Base-by-base conservation (phyloP, 768 basidiomycete genomes). In the Suillus decipiens region DNA sequence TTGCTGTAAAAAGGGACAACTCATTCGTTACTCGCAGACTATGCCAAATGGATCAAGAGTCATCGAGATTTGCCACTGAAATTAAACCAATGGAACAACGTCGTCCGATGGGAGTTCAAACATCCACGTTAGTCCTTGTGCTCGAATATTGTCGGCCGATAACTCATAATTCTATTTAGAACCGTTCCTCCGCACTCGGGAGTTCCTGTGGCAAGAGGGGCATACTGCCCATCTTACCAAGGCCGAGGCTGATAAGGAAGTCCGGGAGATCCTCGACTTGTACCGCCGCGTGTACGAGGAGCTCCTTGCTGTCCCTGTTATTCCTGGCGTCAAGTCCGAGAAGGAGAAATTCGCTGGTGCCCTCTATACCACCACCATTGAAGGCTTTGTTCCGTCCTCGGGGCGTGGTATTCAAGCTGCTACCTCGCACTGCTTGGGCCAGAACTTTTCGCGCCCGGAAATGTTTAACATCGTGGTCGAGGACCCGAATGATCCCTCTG, bases 121-220 rank as follows among this genome's bases (percentile, higher is more conserved):
- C 96, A 96, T 76, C 96, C 96, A 63, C 96, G 91, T 92, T 64
- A 73, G 89, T 78, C 51, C 12, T 5, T 61, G 63, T 28, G n/a
- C 8, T 61, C 31, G 34, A 15, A 22, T 56, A 1, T 2, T 48
- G 10, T 60, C 17, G 0, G 22, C 43, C 3, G 15, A 64, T 69
- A 9, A 59, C 22, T 39, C 53, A 15, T 34, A 1, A 39, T 17
- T n/a, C 2, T 12, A 5, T 60, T 41, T 73, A 93, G 91, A 99
- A 76, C 97, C 97, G 9, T 99, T 99, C 91, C 85, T 99, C 42
- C 95, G 97, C 61, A 99, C 97, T 2, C 93, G 97, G 73, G 97
- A 99, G 80, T 99, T 98, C 84, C 82, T 99, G n/a, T 99, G 97
- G 97, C 97, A 99, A 80, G 97, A 99, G 77, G 97, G 97, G 42